A percentile compares a stretch with the other conserved stretches of the same genome.
These are phyloP conservation scores for Aspergillus biplanus DNA, from an alignment of 495 filamentous ascomycete genomes.

Conservation along the genomic window DNA sequence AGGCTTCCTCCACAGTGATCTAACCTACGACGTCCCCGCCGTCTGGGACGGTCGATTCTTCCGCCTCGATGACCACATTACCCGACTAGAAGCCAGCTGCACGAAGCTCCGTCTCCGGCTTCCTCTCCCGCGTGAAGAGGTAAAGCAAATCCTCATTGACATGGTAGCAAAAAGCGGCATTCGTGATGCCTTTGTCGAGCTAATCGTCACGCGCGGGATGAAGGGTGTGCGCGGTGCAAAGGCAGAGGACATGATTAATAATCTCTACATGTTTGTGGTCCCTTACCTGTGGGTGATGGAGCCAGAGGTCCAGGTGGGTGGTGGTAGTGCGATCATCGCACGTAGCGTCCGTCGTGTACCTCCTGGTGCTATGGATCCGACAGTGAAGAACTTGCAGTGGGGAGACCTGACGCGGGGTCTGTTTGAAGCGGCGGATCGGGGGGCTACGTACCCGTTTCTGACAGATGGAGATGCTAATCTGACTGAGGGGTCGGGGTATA, in stretches of 20 bases:
- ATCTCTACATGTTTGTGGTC: slow-evolving; percentile 42
- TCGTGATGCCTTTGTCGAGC: slow-evolving; percentile 41
- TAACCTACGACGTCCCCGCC: slow-evolving; percentile 46
- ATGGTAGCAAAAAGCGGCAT: slow-evolving; percentile 44
- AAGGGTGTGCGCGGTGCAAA: slow-evolving; percentile 34
- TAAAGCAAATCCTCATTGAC: slow-evolving; percentile 36
- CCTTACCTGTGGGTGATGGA: slow-evolving; percentile 46
- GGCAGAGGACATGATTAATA: slow-evolving; percentile 29
- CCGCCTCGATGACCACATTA: slow-evolving; percentile 42
- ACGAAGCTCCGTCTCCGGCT: slow-evolving; percentile 38
- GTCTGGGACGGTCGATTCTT: slow-evolving; percentile 46
- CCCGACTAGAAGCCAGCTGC: slow-evolving; percentile 38
- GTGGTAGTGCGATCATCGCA: slow-evolving; percentile 41
- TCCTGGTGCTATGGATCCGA: slow-evolving; percentile 42
- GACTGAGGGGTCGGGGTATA: slow-evolving; percentile 37
- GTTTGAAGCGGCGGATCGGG: slow-evolving; percentile 34
- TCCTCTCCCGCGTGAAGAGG: slow-evolving; percentile 33
- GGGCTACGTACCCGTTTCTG: slow-evolving; percentile 38
- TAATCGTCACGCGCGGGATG: slow-evolving; percentile 46
- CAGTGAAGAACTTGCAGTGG: slow-evolving; percentile 48
- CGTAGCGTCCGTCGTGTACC: slow-evolving; percentile 41
- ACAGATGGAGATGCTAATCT: slow-evolving; percentile 42
- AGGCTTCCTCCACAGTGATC: slow-evolving; percentile 45
- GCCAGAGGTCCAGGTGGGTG: slow-evolving; percentile 35
- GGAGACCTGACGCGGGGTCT: slow-evolving; percentile 41